Base-by-base conservation (phyloP, 2,329 filamentous ascomycete genomes). In the Sporothrix brasiliensis region DNA sequence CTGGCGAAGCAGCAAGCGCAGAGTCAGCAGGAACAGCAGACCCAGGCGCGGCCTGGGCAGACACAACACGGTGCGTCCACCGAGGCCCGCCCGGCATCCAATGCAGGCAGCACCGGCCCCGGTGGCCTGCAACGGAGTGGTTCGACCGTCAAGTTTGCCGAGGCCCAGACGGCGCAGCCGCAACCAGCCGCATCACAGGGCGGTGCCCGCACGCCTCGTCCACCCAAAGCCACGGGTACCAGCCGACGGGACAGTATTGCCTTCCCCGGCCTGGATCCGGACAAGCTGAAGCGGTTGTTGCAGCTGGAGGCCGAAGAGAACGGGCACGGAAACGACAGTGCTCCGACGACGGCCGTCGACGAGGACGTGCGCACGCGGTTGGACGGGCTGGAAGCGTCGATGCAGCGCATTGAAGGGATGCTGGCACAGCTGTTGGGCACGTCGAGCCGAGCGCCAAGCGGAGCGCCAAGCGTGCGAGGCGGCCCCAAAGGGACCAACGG, bases 181-280 rank as follows among this genome's bases (percentile, higher is more conserved):
- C 53, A 16, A 14, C 66, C 60, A 41, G 56, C 14, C 3, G 9
- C 19, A 10, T n/a, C 21, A 13, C 41, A 21, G 7, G 34, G 10
- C 10, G 63, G 21, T 5, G 21, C 61, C 3, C 50, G 63, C 44
- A 39, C 68, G 4, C 67, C 69, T 13, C 65, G 67, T 4, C 34
- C 61, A n/a, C 41, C 56, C 14, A 72, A 67, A 34, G 79, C 79
- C 66, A 74, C 80, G 24, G 77, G 81, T 16, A 81, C 81, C 61
- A 73, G 71, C 61, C 81, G 86, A 49, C 80, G 86, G 61, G 86
- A 88, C 77, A 88, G 86, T 52, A 86, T 87, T 71, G 79, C 81
- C 72, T 87, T 86, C 71, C 86, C 85, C 0, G 83, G 83, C 0
- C 78, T 87, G 16, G 77, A 74, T 34, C 69, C 80, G 47, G 81